Percentiles rank a stretch among this genome's conserved stretches.
Conservation (phyloP, 495 filamentous ascomycete genomes). For the Talaromyces borbonicus region DNA sequence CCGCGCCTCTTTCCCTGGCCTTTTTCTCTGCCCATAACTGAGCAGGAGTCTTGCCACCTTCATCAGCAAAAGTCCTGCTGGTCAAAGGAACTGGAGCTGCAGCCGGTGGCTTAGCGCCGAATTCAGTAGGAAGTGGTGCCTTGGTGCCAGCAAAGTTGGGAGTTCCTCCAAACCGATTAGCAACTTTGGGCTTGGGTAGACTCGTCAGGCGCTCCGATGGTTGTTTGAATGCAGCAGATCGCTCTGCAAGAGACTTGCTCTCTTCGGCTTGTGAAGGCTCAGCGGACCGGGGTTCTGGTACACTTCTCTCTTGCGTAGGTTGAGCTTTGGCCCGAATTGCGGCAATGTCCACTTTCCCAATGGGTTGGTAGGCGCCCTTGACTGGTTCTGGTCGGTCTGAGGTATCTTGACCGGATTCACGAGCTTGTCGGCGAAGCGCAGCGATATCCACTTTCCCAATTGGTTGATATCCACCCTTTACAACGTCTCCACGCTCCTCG, state of each 20-base stretch:
- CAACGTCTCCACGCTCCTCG: constrained; percentile 49
- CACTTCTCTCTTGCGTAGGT: constrained; percentile 40
- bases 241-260: constrained; percentile 48
- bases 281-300: constrained; percentile 30
- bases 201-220: constrained; percentile 73
- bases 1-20: constrained; percentile 55
- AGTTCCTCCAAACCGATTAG: constrained; percentile 71
- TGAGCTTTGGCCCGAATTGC: constrained; percentile 79
- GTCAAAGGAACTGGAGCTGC: constrained; percentile 61
- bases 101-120: constrained; percentile 42
- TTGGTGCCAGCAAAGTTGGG: constrained; percentile 75
- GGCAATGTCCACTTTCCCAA: constrained; percentile 91
- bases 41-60: constrained; percentile 92
- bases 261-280: constrained; percentile 25
- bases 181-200: constrained; percentile 87
- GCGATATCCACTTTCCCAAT: constrained; percentile 95
- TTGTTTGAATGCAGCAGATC: constrained; percentile 51
- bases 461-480: constrained; percentile 88
- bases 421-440: constrained; percentile 71
- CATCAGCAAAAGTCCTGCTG: constrained; percentile 85
- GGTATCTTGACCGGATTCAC: constrained; percentile 42
- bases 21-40: constrained; percentile 98
- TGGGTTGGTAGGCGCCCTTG: constrained; percentile 85
- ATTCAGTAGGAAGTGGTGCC: constrained; percentile 63
- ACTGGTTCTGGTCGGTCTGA: constrained; percentile 75